Conservation (phyloP, 805 yeast genomes). For the Candida endomychidarum region DNA sequence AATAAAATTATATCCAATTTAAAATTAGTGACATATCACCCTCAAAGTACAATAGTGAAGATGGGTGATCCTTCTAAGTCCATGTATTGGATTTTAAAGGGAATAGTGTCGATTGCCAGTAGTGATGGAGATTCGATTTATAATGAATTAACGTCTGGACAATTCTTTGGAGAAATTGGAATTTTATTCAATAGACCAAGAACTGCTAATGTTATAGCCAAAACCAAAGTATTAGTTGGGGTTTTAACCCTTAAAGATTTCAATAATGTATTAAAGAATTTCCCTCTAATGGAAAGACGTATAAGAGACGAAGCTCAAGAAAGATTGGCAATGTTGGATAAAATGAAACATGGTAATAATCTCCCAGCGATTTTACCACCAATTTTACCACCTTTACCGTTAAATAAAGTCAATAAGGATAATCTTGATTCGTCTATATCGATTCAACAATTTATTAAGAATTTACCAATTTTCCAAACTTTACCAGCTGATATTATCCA, state of each 20-base stretch:
- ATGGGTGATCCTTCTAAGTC: conserved; percentile 73
- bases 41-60: conserved; percentile 68
- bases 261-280: conserved; percentile 56
- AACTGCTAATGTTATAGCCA: conserved; percentile 75
- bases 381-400: conserved; percentile 1
- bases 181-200: conserved; percentile 72
- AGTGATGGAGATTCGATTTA: conserved; percentile 75
- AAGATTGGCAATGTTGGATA: conserved; percentile 65
- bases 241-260: conserved; percentile 66
- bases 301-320: conserved; percentile 81
- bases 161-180: conserved; percentile 80
- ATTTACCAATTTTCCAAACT: conserved; percentile 56
- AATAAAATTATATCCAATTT: conserved; percentile 57
- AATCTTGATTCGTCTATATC: conserved; percentile 54
- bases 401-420: conserved; percentile 15
- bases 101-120: conserved; percentile 73
- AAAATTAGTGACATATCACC: conserved; percentile 58
- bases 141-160: conserved; percentile 68
- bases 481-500: conserved; percentile 62
- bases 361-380: conserved; percentile 22
- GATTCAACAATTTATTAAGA: conserved; percentile 56
- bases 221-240: conserved; percentile 65
- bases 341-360: conserved; percentile 43
- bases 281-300: conserved; percentile 64
- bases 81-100: conserved; percentile 79